Percentiles rank a stretch among this genome's conserved stretches.
Evolutionary conservation across 2,329 filamentous ascomycete genomes (phyloP).

Genomic region (Byssothecium circinans): DNA sequence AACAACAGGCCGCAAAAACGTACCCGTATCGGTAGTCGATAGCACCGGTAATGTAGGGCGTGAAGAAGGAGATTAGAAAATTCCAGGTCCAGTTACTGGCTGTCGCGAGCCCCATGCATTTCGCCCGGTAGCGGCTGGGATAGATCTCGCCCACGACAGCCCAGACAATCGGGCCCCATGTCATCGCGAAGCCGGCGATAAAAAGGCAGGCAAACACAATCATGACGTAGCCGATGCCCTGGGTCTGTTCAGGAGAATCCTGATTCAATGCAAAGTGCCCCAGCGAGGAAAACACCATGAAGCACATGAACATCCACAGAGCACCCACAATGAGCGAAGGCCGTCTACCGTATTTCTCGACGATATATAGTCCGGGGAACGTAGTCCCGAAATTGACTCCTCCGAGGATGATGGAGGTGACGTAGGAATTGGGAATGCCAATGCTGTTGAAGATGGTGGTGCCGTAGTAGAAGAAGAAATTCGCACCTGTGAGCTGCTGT

Average conservation of each 20-base stretch:
- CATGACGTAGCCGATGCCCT: conserved; percentile 59
- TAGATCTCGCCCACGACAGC: conserved; percentile 68
- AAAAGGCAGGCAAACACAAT: conserved; percentile 71
- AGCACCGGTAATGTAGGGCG: conserved; percentile 71
- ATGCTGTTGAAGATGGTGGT: conserved; percentile 50
- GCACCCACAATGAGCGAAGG: conserved; percentile 49
- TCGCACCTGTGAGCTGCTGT: conserved; percentile 69
- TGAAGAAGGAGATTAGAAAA: conserved; percentile 66
- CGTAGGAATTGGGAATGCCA: conserved; percentile 47
- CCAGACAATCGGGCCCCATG: conserved; percentile 74
- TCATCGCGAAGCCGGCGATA: conserved; percentile 67
- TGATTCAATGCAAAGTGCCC: conserved; percentile 49
- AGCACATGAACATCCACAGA: conserved; percentile 59
- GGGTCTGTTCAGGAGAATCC: conserved; percentile 35
- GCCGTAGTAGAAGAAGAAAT: conserved; percentile 65
- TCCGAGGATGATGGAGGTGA: conserved; percentile 53
- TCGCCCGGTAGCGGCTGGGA: conserved; percentile 56
- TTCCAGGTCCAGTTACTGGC: conserved; percentile 50
- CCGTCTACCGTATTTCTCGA: conserved; percentile 51
- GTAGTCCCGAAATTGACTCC: conserved; percentile 53
- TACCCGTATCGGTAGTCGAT: conserved; percentile 77
- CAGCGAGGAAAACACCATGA: conserved; percentile 56
- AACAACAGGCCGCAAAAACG: conserved; percentile 72
- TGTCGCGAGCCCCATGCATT: conserved; percentile 50
- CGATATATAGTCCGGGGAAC: conserved; percentile 51